Conservation (phyloP, 352 stramenopile species). For the Phytopythium mirpurense region DNA sequence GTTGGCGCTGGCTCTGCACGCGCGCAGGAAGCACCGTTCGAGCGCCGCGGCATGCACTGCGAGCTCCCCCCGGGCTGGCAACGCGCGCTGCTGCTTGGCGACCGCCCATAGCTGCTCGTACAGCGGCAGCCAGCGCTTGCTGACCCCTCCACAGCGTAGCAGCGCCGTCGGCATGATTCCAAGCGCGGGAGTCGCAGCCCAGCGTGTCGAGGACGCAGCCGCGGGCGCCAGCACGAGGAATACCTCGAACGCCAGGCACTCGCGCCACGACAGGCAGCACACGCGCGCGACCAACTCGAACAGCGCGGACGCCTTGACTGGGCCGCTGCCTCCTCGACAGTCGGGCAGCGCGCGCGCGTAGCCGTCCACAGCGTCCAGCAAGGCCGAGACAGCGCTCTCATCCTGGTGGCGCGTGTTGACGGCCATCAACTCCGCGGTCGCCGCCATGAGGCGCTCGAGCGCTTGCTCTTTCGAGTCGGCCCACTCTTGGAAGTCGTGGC, state of each 20-base stretch:
- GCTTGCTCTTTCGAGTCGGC: constrained; percentile 6
- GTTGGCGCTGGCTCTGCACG: not conserved
- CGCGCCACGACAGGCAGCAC: constrained; percentile 17
- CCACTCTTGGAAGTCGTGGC: constrained; percentile 25
- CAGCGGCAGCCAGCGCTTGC: constrained; percentile 14
- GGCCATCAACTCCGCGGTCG: not conserved
- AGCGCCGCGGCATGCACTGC: not conserved
- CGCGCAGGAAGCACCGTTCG: not conserved
- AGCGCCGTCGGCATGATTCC: constrained; percentile 23
- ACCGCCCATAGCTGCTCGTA: constrained; percentile 15
- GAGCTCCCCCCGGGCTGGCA: not conserved
- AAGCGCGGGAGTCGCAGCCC: not conserved
- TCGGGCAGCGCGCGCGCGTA: constrained; percentile 16
- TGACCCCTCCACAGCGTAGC: constrained; percentile 9
- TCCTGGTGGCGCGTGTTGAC: constrained; percentile 9
- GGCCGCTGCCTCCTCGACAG: not conserved
- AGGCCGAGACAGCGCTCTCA: constrained; percentile 19
- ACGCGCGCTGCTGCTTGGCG: not conserved
- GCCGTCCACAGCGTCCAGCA: constrained; percentile 28
- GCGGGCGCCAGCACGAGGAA: constrained; percentile 7
- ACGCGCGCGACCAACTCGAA: constrained; percentile 20
- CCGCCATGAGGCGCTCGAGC: not conserved
- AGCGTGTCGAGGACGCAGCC: not conserved
- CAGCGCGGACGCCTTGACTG: constrained; percentile 15
- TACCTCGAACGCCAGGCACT: constrained; percentile 15